Percentiles rank a stretch among this genome's conserved stretches.
Conservation (phyloP, 2,329 filamentous ascomycete genomes). For the Byssoonygena ceratinophila region DNA sequence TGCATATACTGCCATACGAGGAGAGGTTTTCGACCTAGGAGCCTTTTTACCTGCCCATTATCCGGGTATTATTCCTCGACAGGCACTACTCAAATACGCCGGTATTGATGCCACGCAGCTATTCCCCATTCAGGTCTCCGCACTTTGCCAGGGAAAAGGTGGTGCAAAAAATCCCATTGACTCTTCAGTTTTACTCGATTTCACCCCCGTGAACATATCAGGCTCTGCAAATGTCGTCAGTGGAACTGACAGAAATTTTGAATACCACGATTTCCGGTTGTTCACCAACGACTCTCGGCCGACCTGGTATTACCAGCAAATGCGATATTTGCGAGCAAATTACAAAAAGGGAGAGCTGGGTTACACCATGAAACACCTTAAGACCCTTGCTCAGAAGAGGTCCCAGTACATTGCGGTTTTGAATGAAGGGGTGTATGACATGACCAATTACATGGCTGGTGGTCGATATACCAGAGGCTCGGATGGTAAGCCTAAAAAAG, state of each 20-base stretch:
- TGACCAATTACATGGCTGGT: conserved; percentile 70
- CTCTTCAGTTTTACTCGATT: conserved; percentile 71
- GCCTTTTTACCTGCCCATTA: conserved; percentile 68
- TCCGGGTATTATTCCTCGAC: conserved; percentile 52
- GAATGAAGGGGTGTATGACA: conserved; percentile 70
- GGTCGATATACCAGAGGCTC: conserved; percentile 56
- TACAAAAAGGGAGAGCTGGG: conserved; percentile 83
- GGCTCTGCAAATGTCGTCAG: conserved; percentile 56
- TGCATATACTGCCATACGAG: conserved; percentile 73
- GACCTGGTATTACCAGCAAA: conserved; percentile 88
- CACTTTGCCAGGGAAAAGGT: conserved; percentile 65
- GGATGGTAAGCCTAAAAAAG: conserved; percentile 41
- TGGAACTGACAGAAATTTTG: conserved; percentile 57
- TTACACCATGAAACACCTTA: conserved; percentile 67
- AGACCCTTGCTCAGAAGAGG: conserved; percentile 55
- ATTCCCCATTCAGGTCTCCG: conserved; percentile 90
- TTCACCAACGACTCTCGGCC: conserved; percentile 70
- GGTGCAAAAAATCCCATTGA: conserved; percentile 50
- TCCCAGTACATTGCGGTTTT: conserved; percentile 65
- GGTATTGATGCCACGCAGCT: conserved; percentile 77
- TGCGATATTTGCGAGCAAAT: conserved; percentile 62
- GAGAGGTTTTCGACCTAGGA: conserved; percentile 74
- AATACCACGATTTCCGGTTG: conserved; percentile 87
- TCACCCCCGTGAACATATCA: conserved; percentile 63
- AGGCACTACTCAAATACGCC: conserved; percentile 65